Evolutionary conservation across 257 asterid species (phyloP), one percentile per base, ranked within the genome.

Genomic region (Solanum paucissectum): DNA sequence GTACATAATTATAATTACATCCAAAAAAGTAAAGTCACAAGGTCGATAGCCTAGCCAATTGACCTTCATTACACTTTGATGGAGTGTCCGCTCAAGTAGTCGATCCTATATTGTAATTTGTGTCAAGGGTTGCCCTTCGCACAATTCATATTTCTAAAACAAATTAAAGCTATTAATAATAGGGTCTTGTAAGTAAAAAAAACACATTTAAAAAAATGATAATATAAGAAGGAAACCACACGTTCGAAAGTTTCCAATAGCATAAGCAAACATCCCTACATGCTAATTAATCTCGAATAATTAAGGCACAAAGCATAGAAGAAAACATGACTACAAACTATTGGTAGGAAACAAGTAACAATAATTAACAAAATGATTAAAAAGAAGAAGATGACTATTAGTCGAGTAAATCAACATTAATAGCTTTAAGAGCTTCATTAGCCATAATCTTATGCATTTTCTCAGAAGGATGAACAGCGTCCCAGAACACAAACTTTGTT

Each of bases 391-490:
- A 25, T 25, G 64, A 79, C 52, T 75, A 79, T 60, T n/a, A 88
- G 37, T 33, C 76, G 20, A 88, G 62, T 33, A 89, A 84, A 86
- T 71, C 76, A 38, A 40, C 25, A 37, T 8, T 12, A 11, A 91
- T 69, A 13, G 88, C 87, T 52, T 76, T 72, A 36, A 93, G 14
- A 82, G 90, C 91, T 33, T 62, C 82, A 33, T 92, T 90, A 10
- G 93, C 95, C 62, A 93, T 12, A 21, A 93, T 89, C 83, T 88
- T 72, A 71, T 92, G 91, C 91, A 91, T 84, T 49, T 66, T 90
- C 86, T 93, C 93, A 4, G 94, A 91, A 46, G 86, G 89, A 87
- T 93, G 95, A 89, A 92, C 88, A 27, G 94, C 94, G 58, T 93
- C 95, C 94, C 94, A 93, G 79, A 88, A 92, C 12, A 91, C 88